A percentile compares a stretch with the other conserved stretches of the same genome.
Conservation (phyloP, 163 green algal genomes). For the Botryococcus braunii region DNA sequence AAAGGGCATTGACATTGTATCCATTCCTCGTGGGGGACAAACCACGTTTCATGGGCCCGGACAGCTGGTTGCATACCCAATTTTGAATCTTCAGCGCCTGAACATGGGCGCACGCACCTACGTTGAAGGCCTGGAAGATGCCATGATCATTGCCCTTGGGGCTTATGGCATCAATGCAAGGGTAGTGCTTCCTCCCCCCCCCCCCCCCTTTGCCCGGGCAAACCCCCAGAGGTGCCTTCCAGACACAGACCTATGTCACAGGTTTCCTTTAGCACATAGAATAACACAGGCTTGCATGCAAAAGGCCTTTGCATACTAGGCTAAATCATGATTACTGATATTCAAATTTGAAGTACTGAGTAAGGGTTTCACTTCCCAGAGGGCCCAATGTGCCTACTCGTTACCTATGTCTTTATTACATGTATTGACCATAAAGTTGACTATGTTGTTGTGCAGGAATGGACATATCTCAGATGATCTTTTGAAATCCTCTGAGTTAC, state of each 20-base stretch:
- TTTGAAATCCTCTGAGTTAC: background rate
- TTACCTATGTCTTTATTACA: too few species aligned
- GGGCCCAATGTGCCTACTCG: too few species aligned
- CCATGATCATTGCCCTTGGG: conserved; percentile 49
- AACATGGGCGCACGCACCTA: conserved; percentile 65
- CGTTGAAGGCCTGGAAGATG: conserved; percentile 87
- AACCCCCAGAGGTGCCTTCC: background rate
- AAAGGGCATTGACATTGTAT: background rate
- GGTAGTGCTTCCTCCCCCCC: conserved; percentile 6
- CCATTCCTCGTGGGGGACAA: conserved; percentile 52
- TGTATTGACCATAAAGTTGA: too few species aligned
- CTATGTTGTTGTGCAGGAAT: background rate
- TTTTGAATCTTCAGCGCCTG: conserved; percentile 73
- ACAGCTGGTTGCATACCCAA: conserved; percentile 93
- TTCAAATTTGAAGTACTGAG: too few species aligned
- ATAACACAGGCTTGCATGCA: background rate
- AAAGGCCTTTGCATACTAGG: background rate
- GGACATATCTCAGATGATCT: background rate
- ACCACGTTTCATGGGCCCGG: conserved; percentile 96
- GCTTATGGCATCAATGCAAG: conserved; percentile 38
- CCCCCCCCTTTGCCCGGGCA: background rate
- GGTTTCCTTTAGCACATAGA: background rate
- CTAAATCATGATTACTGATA: too few species aligned
- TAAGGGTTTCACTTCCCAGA: too few species aligned
- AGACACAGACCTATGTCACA: background rate